A percentile compares a stretch with the other conserved stretches of the same genome.
These are phyloP conservation scores for Trichoderma harzianum DNA, from an alignment of 2,329 filamentous ascomycete species.

Conservation along the genomic window DNA sequence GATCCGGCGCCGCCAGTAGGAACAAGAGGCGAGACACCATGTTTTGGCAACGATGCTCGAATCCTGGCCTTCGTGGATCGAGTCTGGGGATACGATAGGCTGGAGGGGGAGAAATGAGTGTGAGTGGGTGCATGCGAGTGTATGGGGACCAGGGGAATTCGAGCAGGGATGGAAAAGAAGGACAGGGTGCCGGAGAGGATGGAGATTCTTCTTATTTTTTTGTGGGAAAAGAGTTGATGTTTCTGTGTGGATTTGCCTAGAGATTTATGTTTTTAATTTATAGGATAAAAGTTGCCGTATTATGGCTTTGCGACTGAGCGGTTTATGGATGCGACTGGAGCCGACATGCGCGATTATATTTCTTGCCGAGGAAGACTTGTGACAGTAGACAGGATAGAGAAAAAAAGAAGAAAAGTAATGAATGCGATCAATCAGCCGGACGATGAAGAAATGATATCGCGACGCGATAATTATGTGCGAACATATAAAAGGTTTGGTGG, in stretches of 20 bases:
- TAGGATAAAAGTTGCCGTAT: not conserved
- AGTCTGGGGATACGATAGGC: not conserved
- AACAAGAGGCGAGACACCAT: not conserved
- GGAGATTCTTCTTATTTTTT: not conserved
- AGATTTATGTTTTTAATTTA: not conserved
- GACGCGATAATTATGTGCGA: not conserved
- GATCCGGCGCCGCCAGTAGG: not conserved
- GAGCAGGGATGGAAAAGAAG: not conserved
- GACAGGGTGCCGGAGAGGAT: not conserved
- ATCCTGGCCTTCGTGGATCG: not conserved
- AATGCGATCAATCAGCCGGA: not conserved
- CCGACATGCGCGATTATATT: not conserved
- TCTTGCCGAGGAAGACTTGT: not conserved
- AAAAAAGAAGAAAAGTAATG: not conserved
- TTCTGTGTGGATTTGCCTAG: not conserved
- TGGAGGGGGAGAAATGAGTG: not conserved
- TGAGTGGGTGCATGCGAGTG: constrained; percentile 1
- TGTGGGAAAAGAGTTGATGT: not conserved
- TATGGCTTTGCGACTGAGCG: not conserved
- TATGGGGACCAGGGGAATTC: constrained; percentile 4
- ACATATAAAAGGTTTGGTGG: not conserved
- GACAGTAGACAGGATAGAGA: no score
- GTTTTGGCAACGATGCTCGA: not conserved
- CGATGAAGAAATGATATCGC: not conserved
- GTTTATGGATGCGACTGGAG: not conserved